Evolutionary conservation across 371 early-diverging fungal species (phyloP).

Genomic region (Sporodiniella umbellata): DNA sequence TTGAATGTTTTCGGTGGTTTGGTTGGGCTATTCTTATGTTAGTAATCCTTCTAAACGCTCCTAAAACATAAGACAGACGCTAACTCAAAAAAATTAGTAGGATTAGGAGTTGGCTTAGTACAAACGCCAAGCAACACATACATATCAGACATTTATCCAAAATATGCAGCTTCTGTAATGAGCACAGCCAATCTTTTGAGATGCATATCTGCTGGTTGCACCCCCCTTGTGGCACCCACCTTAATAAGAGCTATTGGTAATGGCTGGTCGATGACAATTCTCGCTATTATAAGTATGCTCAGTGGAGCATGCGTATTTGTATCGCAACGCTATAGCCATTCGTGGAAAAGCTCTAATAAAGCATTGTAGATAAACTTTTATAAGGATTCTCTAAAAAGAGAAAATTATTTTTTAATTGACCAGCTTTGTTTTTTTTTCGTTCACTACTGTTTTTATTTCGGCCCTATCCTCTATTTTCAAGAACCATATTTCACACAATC

Average conservation of each 20-base stretch:
- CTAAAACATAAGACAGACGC: too few relatives aligned
- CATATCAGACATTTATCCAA: conserved; percentile 38
- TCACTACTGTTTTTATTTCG: too few relatives aligned
- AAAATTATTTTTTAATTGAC: too few relatives aligned
- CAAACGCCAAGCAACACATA: conserved; percentile 48
- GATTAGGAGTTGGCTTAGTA: conserved; percentile 41
- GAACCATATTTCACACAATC: too few relatives aligned
- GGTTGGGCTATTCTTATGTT: conserved; percentile 39
- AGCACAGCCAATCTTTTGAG: conserved; percentile 42
- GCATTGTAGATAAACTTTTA: background rate
- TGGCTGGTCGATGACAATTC: conserved; percentile 47
- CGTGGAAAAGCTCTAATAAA: conserved; percentile 8
- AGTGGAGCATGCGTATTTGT: conserved; percentile 33
- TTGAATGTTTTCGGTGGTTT: conserved; percentile 23
- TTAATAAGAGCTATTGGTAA: conserved; percentile 32
- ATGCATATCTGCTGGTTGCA: conserved; percentile 35
- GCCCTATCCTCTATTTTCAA: too few relatives aligned
- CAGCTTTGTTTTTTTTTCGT: too few relatives aligned
- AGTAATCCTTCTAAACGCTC: too few relatives aligned
- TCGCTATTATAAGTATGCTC: conserved; percentile 22
- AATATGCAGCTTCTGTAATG: conserved; percentile 42
- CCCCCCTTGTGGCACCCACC: conserved; percentile 39
- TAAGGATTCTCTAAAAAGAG: too few relatives aligned
- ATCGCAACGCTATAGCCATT: conserved; percentile 18
- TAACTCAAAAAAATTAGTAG: too few relatives aligned